These are phyloP conservation scores for Ascoidea rubescens DNA, from an alignment of 805 yeast species.

Conservation along the genomic window DNA sequence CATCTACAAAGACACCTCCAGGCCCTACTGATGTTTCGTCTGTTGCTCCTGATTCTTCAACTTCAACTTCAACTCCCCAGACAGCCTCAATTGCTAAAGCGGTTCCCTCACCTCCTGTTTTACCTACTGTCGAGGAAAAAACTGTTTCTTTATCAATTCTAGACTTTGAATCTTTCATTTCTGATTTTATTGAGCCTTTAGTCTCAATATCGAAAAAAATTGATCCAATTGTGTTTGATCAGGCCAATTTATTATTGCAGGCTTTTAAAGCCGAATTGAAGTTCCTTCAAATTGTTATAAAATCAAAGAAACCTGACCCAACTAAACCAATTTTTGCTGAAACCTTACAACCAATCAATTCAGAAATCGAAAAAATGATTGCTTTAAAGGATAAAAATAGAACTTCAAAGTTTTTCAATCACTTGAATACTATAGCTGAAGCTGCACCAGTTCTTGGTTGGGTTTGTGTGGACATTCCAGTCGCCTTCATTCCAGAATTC, in stretches of 20 bases:
- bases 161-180: slow-evolving; percentile 42
- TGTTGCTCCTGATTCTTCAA: slow-evolving; percentile 8
- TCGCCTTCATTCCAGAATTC: slow-evolving; percentile 63
- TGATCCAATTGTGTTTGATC: slow-evolving; percentile 44
- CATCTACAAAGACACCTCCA: slow-evolving; percentile 10
- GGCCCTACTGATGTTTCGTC: slow-evolving; percentile 11
- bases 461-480: slow-evolving; percentile 70
- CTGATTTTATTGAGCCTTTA: slow-evolving; percentile 44
- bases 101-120: slow-evolving; percentile 8
- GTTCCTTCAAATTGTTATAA: slow-evolving; percentile 44
- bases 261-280: slow-evolving; percentile 48
- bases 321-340: slow-evolving; percentile 38
- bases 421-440: slow-evolving; percentile 74
- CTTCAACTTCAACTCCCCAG: not conserved
- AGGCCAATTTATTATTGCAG: slow-evolving; percentile 30
- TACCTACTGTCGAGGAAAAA: slow-evolving; percentile 1
- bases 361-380: slow-evolving; percentile 39
- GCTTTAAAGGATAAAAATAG: slow-evolving; percentile 67
- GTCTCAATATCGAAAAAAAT: slow-evolving; percentile 35
- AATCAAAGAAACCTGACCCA: slow-evolving; percentile 51
- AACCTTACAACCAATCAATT: slow-evolving; percentile 57
- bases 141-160: slow-evolving; percentile 28
- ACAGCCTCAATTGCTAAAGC: too few relatives aligned
- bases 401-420: slow-evolving; percentile 46
- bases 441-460: slow-evolving; percentile 87